These are phyloP conservation scores for Psilocybe cyanescens DNA, from an alignment of 768 basidiomycete species.

Conservation along the genomic window DNA sequence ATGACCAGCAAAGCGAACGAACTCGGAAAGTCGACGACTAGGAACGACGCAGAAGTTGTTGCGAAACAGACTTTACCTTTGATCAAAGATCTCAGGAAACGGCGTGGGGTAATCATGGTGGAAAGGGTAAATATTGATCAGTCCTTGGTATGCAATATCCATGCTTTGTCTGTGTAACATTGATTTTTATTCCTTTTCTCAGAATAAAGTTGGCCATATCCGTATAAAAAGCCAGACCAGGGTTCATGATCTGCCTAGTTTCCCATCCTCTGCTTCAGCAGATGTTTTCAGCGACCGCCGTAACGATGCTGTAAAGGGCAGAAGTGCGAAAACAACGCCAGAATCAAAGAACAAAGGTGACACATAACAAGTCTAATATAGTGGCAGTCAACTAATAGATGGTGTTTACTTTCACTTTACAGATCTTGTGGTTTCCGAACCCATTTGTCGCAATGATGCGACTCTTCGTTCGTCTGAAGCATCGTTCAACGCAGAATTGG, in stretches of 20 bases:
- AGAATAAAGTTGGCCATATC: not conserved
- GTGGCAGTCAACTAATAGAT: no score
- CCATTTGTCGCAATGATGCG: no score
- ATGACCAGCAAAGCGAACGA: not conserved
- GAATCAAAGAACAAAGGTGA: not conserved
- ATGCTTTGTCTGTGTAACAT: not conserved
- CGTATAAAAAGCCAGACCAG: not conserved
- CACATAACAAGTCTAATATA: not conserved
- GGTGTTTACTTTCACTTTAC: no score
- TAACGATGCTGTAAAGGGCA: not conserved
- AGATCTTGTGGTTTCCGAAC: no score
- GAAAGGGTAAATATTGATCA: constrained; percentile 10
- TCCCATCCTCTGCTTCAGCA: not conserved
- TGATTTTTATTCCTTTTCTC: not conserved
- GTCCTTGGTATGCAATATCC: constrained; percentile 3
- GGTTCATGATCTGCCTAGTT: not conserved
- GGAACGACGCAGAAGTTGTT: not conserved
- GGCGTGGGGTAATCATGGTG: constrained; percentile 25
- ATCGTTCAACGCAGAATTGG: not conserved
- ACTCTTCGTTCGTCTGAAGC: not conserved
- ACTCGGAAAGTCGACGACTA: not conserved
- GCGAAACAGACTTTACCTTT: constrained; percentile 6
- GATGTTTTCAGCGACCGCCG: not conserved
- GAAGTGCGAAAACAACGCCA: not conserved
- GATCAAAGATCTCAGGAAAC: constrained; percentile 24